A percentile compares a stretch with the other conserved stretches of the same genome.
These are phyloP conservation scores for Volvariella surrecta DNA, from an alignment of 1,284 basidiomycete genomes.

Conservation along the genomic window DNA sequence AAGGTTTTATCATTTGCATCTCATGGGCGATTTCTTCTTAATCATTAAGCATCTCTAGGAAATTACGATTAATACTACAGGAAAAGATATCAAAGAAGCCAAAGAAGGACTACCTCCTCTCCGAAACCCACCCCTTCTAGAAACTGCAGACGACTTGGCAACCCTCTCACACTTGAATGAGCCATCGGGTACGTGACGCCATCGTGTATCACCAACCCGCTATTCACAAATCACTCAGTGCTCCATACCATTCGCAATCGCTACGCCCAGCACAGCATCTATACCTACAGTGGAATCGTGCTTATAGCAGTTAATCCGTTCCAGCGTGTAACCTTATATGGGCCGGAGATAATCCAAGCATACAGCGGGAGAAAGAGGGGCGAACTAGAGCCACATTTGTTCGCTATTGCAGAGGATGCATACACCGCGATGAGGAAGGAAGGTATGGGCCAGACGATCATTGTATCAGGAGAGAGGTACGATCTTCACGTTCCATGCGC, in stretches of 20 bases:
- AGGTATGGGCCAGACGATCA: slow-evolving; percentile 95
- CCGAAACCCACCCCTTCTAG: slow-evolving; percentile 92
- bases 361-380: slow-evolving; percentile 91
- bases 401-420: slow-evolving; percentile 99
- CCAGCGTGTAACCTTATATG: slow-evolving; percentile 88
- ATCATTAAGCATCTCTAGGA: slow-evolving; percentile 39
- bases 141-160: slow-evolving; percentile 96
- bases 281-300: slow-evolving; percentile 98
- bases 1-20: slow-evolving; percentile 43
- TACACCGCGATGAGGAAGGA: slow-evolving; percentile 97
- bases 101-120: slow-evolving; percentile 81
- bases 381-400: slow-evolving; percentile 95
- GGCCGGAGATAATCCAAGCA: slow-evolving; percentile 94
- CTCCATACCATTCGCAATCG: slow-evolving; percentile 96
- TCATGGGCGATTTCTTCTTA: slow-evolving; percentile 10
- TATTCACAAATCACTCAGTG: slow-evolving; percentile 39
- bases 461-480: slow-evolving; percentile 97
- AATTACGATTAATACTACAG: slow-evolving; percentile 68
- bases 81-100: slow-evolving; percentile 67
- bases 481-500: slow-evolving; percentile 14
- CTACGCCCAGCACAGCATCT: slow-evolving; percentile 95
- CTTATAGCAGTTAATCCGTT: slow-evolving; percentile 99
- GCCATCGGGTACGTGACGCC: slow-evolving; percentile 68
- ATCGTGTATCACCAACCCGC: slow-evolving; percentile 2
- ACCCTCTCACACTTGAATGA: slow-evolving; percentile 98